A percentile compares a stretch with the other conserved stretches of the same genome.
Evolutionary conservation across 345 rosid species (phyloP).

Genomic region (Stellera chamaejasme): DNA sequence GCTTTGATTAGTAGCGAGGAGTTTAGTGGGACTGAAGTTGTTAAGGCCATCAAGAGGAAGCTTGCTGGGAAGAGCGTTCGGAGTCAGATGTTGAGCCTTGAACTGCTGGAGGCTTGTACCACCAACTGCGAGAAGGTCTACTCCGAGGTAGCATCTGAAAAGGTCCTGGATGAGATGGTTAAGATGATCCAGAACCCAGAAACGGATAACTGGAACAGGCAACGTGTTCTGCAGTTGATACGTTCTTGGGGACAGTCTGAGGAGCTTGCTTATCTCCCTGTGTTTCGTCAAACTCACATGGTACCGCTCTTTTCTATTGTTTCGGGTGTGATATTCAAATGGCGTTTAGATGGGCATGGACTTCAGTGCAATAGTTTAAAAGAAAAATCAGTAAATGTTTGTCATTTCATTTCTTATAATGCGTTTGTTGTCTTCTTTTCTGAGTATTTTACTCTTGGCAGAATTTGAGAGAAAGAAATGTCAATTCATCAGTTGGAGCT

Average conservation of each 20-base stretch:
- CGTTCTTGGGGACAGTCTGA: conserved; percentile 76
- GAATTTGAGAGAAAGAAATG: conserved; percentile 47
- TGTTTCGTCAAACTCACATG: conserved; percentile 67
- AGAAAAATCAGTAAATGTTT: too few relatives aligned
- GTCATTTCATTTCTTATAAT: too few relatives aligned
- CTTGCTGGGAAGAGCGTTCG: conserved; percentile 42
- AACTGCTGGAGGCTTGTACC: conserved; percentile 66
- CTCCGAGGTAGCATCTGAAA: conserved; percentile 75
- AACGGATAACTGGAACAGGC: conserved; percentile 41
- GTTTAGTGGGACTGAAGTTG: conserved; percentile 57
- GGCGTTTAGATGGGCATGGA: too few relatives aligned
- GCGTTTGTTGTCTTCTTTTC: not conserved
- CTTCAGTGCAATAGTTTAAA: too few relatives aligned
- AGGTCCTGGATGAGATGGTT: conserved; percentile 81
- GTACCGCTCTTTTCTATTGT: conserved; percentile 20
- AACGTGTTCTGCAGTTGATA: conserved; percentile 57
- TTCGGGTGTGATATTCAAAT: not conserved
- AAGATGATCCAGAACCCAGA: conserved; percentile 54
- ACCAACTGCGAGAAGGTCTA: conserved; percentile 72
- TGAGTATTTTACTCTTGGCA: conserved; percentile 11
- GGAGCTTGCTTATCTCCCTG: conserved; percentile 72
- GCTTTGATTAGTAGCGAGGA: conserved; percentile 63
- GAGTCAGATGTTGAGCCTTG: conserved; percentile 64
- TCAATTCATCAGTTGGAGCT: conserved; percentile 20
- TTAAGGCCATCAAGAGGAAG: conserved; percentile 67